Percentiles rank a stretch among this genome's conserved stretches.
phyloP scores from a whole-genome alignment of 768 basidiomycete species.

The Infundibulicybe gibba region DNA sequence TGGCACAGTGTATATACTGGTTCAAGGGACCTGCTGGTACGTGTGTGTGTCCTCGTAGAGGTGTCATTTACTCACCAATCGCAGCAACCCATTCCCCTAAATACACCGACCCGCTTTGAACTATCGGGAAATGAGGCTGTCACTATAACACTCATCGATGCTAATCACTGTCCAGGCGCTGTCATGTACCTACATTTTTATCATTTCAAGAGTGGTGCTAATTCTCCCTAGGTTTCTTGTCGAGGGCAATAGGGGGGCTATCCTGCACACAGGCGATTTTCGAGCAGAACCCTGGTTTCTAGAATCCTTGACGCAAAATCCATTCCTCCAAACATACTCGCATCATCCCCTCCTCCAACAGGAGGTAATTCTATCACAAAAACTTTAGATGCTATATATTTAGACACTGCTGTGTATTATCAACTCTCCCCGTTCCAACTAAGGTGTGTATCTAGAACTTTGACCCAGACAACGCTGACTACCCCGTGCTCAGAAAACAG shows the following conservation, averaged over 20 bases:
- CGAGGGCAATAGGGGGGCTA: slow-evolving; percentile 60
- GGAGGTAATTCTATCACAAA: slow-evolving; percentile 21
- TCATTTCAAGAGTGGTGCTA: not conserved
- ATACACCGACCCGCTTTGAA: slow-evolving; percentile 61
- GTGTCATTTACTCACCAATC: not conserved
- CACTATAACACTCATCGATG: slow-evolving; percentile 78
- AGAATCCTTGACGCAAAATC: slow-evolving; percentile 62
- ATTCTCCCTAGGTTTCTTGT: slow-evolving; percentile 68
- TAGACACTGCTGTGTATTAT: slow-evolving; percentile 78
- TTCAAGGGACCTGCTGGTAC: slow-evolving; percentile 67
- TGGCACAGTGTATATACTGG: slow-evolving; percentile 46
- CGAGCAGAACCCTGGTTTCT: slow-evolving; percentile 85
- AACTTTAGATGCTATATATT: slow-evolving; percentile 72
- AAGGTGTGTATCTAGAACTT: slow-evolving; percentile 39
- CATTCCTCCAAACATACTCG: slow-evolving; percentile 71
- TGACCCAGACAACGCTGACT: not conserved
- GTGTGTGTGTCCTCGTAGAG: slow-evolving; percentile 13
- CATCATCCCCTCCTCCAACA: slow-evolving; percentile 9
- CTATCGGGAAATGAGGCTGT: slow-evolving; percentile 56
- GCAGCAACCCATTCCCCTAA: slow-evolving; percentile 56
- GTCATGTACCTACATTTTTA: slow-evolving; percentile 62
- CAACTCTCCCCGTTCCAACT: slow-evolving; percentile 45
- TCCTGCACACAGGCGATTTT: slow-evolving; percentile 93
- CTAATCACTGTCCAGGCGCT: slow-evolving; percentile 94
- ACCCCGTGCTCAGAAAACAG: slow-evolving; percentile 47